These are phyloP conservation scores for Penicillium coprophilum DNA, from an alignment of 495 filamentous ascomycete species.

Conservation along the genomic window DNA sequence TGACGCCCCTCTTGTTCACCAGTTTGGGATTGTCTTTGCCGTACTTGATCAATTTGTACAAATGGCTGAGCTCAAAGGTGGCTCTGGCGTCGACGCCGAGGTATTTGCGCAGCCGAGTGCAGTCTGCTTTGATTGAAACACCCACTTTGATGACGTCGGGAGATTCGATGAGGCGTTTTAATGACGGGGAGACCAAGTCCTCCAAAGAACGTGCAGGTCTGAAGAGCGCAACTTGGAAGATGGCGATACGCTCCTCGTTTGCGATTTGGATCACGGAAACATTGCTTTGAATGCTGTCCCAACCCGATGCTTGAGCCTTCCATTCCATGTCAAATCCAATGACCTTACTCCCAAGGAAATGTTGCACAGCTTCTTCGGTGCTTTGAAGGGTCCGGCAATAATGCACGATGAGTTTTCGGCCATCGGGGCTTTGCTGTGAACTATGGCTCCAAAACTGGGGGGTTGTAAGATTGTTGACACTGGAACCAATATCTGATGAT, in stretches of 20 bases:
- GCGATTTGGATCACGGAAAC: slow-evolving; percentile 80
- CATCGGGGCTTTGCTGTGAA: slow-evolving; percentile 55
- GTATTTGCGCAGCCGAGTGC: slow-evolving; percentile 64
- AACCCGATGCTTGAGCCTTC: slow-evolving; percentile 50
- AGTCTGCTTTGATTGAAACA: slow-evolving; percentile 72
- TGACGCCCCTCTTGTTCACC: slow-evolving; percentile 66
- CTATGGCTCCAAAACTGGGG: slow-evolving; percentile 64
- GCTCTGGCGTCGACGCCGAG: slow-evolving; percentile 62
- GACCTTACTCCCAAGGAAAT: slow-evolving; percentile 67
- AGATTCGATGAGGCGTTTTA: slow-evolving; percentile 70
- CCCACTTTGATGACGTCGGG: slow-evolving; percentile 72
- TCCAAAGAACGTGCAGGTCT: slow-evolving; percentile 40
- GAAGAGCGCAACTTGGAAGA: slow-evolving; percentile 76
- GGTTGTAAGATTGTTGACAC: neutral
- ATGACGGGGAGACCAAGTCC: slow-evolving; percentile 64
- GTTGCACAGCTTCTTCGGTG: slow-evolving; percentile 63
- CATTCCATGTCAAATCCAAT: slow-evolving; percentile 90
- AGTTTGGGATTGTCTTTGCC: slow-evolving; percentile 47
- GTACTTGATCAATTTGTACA: slow-evolving; percentile 72
- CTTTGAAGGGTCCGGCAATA: slow-evolving; percentile 69
- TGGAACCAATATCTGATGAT: neutral
- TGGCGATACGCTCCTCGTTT: slow-evolving; percentile 70
- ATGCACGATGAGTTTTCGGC: slow-evolving; percentile 60
- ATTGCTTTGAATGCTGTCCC: slow-evolving; percentile 57
- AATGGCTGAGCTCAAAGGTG: slow-evolving; percentile 75